Evolutionary conservation across 2,329 filamentous ascomycete species (phyloP).

Genomic region (Clonostachys byssicola): DNA sequence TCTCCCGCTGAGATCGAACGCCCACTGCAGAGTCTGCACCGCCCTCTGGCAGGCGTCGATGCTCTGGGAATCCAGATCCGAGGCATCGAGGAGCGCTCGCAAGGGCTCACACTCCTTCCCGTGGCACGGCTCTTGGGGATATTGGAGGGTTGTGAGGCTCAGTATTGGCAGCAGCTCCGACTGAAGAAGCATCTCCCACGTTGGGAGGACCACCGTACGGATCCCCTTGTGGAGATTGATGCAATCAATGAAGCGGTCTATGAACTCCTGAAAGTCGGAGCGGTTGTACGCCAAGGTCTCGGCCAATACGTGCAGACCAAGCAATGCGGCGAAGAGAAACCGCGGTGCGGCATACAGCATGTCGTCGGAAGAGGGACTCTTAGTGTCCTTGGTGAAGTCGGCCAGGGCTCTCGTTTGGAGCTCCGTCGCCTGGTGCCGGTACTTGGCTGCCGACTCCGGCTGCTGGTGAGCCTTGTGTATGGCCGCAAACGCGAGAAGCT

Average conservation of each 20-base stretch:
- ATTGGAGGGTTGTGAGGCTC: conserved; percentile 9
- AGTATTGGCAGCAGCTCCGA: conserved; percentile 24
- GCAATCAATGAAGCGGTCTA: conserved; percentile 34
- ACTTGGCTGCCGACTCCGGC: conserved; percentile 10
- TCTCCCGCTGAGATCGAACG: conserved; percentile 21
- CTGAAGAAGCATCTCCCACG: conserved; percentile 25
- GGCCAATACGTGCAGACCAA: conserved; percentile 42
- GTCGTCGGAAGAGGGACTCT: conserved; percentile 10
- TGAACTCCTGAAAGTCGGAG: conserved; percentile 27
- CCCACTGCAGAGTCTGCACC: conserved; percentile 21
- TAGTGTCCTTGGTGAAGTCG: conserved; percentile 25
- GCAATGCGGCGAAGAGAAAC: conserved; percentile 36
- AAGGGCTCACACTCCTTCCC: conserved; percentile 18
- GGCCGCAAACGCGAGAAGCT: conserved; percentile 38
- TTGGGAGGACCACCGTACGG: conserved; percentile 24
- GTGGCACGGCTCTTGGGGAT: conserved; percentile 2
- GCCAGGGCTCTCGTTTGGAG: conserved; percentile 37
- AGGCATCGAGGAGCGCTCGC: conserved; percentile 18
- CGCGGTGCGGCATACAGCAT: conserved; percentile 26
- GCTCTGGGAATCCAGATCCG: conserved; percentile 12
- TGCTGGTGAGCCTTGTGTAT: conserved; percentile 24
- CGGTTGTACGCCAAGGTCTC: conserved; percentile 35
- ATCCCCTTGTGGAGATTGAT: conserved; percentile 37
- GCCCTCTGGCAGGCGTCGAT: conserved; percentile 20
- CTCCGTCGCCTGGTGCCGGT: conserved; percentile 32